Percentiles rank a stretch among this genome's conserved stretches.
Evolutionary conservation across 177 flowering plant species (phyloP).

Genomic region (Telopea speciosissima): DNA sequence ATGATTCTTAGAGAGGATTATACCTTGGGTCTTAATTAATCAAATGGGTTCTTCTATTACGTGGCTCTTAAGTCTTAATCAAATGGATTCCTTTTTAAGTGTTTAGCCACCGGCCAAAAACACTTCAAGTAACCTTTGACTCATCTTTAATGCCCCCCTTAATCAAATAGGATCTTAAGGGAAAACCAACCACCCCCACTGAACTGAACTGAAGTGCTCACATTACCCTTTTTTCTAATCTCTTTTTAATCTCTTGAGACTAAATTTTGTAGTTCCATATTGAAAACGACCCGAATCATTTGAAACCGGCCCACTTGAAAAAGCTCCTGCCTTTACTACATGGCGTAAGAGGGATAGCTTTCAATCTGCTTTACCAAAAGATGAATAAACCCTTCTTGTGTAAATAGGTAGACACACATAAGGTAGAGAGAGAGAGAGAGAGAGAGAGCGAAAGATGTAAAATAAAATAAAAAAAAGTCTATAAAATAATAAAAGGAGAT

Average conservation of each 20-base stretch:
- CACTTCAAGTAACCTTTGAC: not conserved
- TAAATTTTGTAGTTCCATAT: not conserved
- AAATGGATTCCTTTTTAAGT: not conserved
- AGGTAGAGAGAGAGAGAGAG: not conserved
- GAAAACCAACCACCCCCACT: not conserved
- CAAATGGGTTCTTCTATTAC: not conserved
- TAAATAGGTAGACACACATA: too few relatives aligned
- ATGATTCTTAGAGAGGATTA: not conserved
- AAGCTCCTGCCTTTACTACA: not conserved
- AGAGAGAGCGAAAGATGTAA: too few relatives aligned
- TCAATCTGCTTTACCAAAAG: not conserved
- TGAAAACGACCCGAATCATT: not conserved
- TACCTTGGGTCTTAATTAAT: not conserved
- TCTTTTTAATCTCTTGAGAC: not conserved
- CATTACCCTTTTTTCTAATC: not conserved
- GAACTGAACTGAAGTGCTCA: not conserved
- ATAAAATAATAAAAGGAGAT: not conserved
- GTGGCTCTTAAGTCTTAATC: not conserved
- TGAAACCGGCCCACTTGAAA: not conserved
- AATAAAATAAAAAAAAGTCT: not conserved
- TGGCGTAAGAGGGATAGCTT: not conserved
- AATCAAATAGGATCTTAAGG: not conserved
- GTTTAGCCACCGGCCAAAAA: too few relatives aligned
- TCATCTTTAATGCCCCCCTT: too few relatives aligned
- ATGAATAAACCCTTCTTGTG: not conserved